Evolutionary conservation across 768 basidiomycete species (phyloP).

Genomic region (Rhizopogon vulgaris): DNA sequence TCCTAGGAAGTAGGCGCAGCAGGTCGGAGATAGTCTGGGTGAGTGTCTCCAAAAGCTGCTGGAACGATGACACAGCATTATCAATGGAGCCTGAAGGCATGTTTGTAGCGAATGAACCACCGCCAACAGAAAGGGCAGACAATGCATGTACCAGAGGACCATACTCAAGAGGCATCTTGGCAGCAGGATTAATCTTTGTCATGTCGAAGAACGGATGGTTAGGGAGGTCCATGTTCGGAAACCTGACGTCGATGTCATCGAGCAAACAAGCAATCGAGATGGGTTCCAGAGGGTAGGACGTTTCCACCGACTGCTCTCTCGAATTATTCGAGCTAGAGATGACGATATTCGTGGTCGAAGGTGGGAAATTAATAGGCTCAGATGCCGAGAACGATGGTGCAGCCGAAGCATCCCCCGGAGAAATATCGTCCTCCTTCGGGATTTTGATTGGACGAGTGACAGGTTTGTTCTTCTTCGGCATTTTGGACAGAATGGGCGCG

Average conservation of each 20-base stretch:
- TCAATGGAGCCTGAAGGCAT: constrained; percentile 88
- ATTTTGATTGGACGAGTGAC: constrained; percentile 50
- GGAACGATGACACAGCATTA: constrained; percentile 85
- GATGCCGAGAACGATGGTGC: constrained; percentile 40
- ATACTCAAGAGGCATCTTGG: constrained; percentile 78
- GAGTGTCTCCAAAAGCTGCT: constrained; percentile 80
- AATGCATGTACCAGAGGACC: constrained; percentile 81
- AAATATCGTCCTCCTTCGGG: constrained; percentile 51
- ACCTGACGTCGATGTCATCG: constrained; percentile 56
- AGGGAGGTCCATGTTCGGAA: constrained; percentile 58
- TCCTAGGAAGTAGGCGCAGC: constrained; percentile 76
- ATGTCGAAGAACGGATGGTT: constrained; percentile 74
- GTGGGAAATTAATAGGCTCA: constrained; percentile 38
- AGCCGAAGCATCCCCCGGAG: constrained; percentile 35
- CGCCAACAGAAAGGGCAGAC: constrained; percentile 80
- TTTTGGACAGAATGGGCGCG: constrained; percentile 72
- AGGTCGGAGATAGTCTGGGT: constrained; percentile 89
- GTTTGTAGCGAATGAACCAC: constrained; percentile 71
- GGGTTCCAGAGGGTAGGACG: constrained; percentile 34
- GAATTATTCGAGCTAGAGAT: constrained; percentile 52
- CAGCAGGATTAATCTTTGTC: constrained; percentile 64
- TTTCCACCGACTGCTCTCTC: constrained; percentile 56
- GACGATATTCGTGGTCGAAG: constrained; percentile 21
- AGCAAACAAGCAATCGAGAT: constrained; percentile 59
- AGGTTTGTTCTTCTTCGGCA: constrained; percentile 80